phyloP scores from a whole-genome alignment of 345 rosid genomes.

The Excoecaria agallocha region DNA sequence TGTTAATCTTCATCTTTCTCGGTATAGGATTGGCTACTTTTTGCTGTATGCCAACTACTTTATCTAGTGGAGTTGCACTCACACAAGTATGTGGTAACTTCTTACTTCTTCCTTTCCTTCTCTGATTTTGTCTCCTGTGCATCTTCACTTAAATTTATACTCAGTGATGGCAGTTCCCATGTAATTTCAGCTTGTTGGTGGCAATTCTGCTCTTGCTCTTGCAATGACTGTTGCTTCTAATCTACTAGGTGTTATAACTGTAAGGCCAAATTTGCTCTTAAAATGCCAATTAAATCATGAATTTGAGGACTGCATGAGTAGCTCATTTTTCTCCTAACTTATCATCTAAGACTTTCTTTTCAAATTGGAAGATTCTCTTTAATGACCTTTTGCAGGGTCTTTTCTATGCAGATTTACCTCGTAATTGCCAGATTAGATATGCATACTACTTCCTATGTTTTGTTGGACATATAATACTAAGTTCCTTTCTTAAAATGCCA shows the following conservation, averaged over 20 bases:
- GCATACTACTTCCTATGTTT: background rate
- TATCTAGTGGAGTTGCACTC: slow-evolving; percentile 2
- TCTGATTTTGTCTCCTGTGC: background rate
- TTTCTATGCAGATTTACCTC: too few species aligned
- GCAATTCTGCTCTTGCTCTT: slow-evolving; percentile 2
- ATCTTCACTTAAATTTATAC: background rate
- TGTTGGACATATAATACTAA: background rate
- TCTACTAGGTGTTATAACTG: slow-evolving; percentile 1
- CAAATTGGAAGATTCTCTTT: background rate
- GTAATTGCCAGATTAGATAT: too few species aligned
- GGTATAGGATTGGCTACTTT: slow-evolving; percentile 4
- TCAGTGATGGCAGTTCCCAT: background rate
- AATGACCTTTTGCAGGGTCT: too few species aligned
- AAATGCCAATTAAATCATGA: background rate
- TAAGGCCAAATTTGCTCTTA: background rate
- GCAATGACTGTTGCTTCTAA: slow-evolving; percentile 4
- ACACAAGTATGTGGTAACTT: background rate
- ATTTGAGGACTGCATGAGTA: background rate
- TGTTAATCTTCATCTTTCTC: background rate
- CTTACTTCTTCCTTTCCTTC: background rate
- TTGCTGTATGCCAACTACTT: slow-evolving; percentile 7
- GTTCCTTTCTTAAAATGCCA: background rate
- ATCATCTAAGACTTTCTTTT: background rate
- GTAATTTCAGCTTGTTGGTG: slow-evolving; percentile 3
- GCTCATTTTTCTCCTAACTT: background rate